These are phyloP conservation scores for Aristolochia fimbriata DNA, from an alignment of 164 flowering plant species.

Conservation along the genomic window DNA sequence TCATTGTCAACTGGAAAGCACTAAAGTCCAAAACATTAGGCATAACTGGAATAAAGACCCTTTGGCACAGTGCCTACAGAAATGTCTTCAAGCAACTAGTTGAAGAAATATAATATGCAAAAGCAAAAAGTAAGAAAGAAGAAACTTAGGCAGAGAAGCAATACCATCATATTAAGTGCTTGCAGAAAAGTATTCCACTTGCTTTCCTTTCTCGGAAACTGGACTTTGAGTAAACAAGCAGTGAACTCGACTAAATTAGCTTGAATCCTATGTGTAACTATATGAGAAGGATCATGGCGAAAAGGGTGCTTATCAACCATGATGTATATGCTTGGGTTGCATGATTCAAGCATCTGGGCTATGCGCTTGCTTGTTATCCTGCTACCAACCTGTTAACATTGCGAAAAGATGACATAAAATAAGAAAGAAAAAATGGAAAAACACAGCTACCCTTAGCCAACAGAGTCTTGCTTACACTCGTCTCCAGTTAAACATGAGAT, in stretches of 20 bases:
- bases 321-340: slow-evolving; percentile 56
- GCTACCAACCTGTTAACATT: slow-evolving; percentile 68
- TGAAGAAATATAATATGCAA: no score
- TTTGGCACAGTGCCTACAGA: no score
- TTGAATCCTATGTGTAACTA: slow-evolving; percentile 79
- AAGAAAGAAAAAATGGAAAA: not conserved
- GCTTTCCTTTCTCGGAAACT: slow-evolving; percentile 26
- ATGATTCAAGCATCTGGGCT: slow-evolving; percentile 54
- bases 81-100: no score
- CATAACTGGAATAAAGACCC: no score
- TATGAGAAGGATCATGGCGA: slow-evolving; percentile 88
- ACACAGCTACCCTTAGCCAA: no score
- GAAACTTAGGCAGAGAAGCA: not conserved
- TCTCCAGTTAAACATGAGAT: not conserved
- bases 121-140: no score
- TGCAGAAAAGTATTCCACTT: slow-evolving; percentile 41
- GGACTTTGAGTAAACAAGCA: slow-evolving; percentile 30
- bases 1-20: no score
- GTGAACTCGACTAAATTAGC: slow-evolving; percentile 48
- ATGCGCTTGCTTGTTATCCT: slow-evolving; percentile 88
- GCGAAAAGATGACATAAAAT: slow-evolving; percentile 8
- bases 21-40: no score
- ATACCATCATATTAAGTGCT: slow-evolving; percentile 52
- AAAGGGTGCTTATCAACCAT: slow-evolving; percentile 81
- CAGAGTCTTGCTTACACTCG: no score